phyloP scores from a whole-genome alignment of 2,329 filamentous ascomycete genomes.

The Sporothrix pallida region DNA sequence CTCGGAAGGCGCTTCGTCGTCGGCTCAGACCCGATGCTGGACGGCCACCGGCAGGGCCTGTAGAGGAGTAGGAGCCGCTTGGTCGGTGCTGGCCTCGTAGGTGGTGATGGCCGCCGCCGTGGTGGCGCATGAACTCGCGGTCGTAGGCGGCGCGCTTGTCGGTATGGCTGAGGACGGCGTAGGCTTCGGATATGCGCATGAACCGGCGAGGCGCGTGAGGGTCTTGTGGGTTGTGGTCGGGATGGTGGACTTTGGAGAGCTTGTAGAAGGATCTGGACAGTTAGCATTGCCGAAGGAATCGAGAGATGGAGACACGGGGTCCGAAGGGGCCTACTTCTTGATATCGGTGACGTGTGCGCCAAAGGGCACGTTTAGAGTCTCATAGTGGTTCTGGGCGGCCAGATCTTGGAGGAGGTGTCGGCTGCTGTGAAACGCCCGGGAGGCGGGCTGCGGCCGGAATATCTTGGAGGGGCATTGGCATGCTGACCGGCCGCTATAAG shows the following conservation, averaged over 20 bases:
- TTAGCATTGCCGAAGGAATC: neutral
- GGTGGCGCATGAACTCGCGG: conserved; percentile 62
- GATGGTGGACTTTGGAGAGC: conserved; percentile 90
- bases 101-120: conserved; percentile 45
- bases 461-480: conserved; percentile 21
- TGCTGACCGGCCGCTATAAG: conserved; percentile 19
- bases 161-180: conserved; percentile 73
- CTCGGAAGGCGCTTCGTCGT: conserved; percentile 75
- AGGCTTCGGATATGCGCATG: conserved; percentile 83
- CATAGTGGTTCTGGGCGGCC: conserved; percentile 72
- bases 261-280: conserved; percentile 74
- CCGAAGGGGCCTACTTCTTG: conserved; percentile 67
- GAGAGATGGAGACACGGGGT: neutral
- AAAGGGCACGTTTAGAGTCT: conserved; percentile 73
- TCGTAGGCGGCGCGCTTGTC: conserved; percentile 83
- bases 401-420: conserved; percentile 39
- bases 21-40: conserved; percentile 81
- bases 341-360: conserved; percentile 77
- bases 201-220: conserved; percentile 76
- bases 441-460: neutral
- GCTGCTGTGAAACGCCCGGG: conserved; percentile 43
- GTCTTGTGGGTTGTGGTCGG: conserved; percentile 83
- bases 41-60: conserved; percentile 71
- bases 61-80: conserved; percentile 61
- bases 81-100: conserved; percentile 44